Evolutionary conservation across 169 alveolate species (phyloP).

Genomic region (Theileria parva): DNA sequence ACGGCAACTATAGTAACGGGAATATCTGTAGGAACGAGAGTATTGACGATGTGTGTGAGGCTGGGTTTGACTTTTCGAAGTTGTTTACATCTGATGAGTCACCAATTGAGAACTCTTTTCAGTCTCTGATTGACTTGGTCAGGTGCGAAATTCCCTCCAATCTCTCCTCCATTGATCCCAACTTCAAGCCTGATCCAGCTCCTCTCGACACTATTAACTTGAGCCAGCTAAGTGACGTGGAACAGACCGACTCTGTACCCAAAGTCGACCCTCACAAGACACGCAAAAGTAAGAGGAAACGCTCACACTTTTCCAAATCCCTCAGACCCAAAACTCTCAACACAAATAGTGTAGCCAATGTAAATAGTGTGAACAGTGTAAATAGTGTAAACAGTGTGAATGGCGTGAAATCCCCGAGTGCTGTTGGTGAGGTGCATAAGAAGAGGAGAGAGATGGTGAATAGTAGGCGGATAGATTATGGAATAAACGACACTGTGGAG

Average conservation of each 20-base stretch:
- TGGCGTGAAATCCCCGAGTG: too few species aligned
- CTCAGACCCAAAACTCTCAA: too few species aligned
- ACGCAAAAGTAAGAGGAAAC: neutral
- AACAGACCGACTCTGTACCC: neutral
- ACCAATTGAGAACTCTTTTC: constrained; percentile 7
- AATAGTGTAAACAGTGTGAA: neutral
- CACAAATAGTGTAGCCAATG: too few species aligned
- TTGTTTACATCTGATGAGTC: constrained; percentile 23
- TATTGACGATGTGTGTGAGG: constrained; percentile 36
- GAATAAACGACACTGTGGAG: constrained; percentile 17
- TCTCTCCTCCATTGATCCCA: neutral
- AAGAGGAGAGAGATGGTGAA: constrained; percentile 1
- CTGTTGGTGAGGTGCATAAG: too few species aligned
- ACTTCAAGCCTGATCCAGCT: neutral
- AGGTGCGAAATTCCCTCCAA: constrained; percentile 37
- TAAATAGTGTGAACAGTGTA: neutral
- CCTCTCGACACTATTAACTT: neutral
- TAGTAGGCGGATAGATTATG: constrained; percentile 13
- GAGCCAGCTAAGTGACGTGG: too few species aligned
- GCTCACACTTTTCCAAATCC: neutral
- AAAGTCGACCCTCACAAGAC: neutral
- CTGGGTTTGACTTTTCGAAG: constrained; percentile 48
- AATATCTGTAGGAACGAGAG: constrained; percentile 15
- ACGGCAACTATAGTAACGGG: neutral
- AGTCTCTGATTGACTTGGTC: constrained; percentile 49